Evolutionary conservation across 768 basidiomycete species (phyloP), one percentile per base, ranked within the genome.

Genomic region (Panellus pusillus): DNA sequence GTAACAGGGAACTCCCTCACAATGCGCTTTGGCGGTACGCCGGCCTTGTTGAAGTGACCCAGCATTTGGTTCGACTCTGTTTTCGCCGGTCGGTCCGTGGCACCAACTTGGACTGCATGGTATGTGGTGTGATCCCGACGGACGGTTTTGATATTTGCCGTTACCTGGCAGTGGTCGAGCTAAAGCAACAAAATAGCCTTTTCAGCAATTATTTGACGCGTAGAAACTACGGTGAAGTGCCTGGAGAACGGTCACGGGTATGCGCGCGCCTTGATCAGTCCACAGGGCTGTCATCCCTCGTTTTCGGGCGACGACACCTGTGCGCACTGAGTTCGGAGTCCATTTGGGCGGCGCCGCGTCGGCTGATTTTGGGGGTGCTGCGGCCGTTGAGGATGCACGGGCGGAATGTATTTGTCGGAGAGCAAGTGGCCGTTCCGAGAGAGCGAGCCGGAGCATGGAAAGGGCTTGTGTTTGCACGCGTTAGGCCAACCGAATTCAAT

Each of bases 191-290:
- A 24, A 24, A 24, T 24, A 24, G 24, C 24, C 36, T 27, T n/a
- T 46, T 46, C 27, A 60, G 18, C 13, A 29, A 28, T 11, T 36
- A 45, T 9, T 32, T 19, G 20, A 54, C 42, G 47, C 46, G 45
- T 20, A 28, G 32, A 37, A 44, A 47, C 47, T 38, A 41, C 48
- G 63, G n/a, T 11, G 9, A 41, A 35, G 59, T 61, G 93, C 96
- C 80, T 98, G 94, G 37, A 99, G 81, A 44, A 99, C 85, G 0
- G 97, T 99, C 27, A 97, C 93, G 1, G 97, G 96, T 60, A 89
- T 77, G 44, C 90, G 79, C 32, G 82, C 84, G 20, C 97, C 97
- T 53, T 92, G 87, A 67, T 89, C 82, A 66, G 94, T 91, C 91
- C 93, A 98, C 65, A 98, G 73, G 13, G 82, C 82, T 9, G 91